Percentiles rank a stretch among this genome's conserved stretches.
Conservation (phyloP, 2,329 filamentous ascomycete genomes). For the Ceratocystis destructans region DNA sequence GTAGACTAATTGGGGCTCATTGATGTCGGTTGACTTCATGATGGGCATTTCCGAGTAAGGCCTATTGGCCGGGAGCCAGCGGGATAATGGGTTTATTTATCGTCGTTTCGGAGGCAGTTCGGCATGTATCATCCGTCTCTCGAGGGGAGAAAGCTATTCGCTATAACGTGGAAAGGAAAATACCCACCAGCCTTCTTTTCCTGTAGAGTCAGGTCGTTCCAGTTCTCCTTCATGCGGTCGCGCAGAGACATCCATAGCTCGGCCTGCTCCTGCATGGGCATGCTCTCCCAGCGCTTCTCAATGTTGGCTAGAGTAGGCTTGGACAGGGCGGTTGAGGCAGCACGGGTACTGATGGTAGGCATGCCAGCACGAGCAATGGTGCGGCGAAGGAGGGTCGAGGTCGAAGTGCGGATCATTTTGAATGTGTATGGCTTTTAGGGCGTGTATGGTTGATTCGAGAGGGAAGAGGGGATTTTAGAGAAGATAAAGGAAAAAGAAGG, state of each 20-base stretch:
- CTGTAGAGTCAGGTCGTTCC: slow-evolving; percentile 84
- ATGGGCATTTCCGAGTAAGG: not conserved
- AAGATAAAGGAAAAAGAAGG: slow-evolving; percentile 4
- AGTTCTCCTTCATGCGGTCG: slow-evolving; percentile 97
- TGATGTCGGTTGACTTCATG: not conserved
- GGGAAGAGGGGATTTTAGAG: slow-evolving; percentile 7
- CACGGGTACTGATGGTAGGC: slow-evolving; percentile 34
- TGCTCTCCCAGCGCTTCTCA: slow-evolving; percentile 97
- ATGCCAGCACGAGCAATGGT: slow-evolving; percentile 32
- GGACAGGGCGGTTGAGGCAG: slow-evolving; percentile 73
- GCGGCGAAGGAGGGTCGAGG: slow-evolving; percentile 39
- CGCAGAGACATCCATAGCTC: slow-evolving; percentile 97
- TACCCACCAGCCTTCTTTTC: slow-evolving; percentile 98
- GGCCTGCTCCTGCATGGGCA: slow-evolving; percentile 97
- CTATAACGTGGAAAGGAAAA: not conserved
- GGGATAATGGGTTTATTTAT: not conserved
- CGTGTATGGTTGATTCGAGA: slow-evolving; percentile 15
- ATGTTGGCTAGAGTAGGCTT: slow-evolving; percentile 97
- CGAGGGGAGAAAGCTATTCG: not conserved
- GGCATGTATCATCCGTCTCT: not conserved
- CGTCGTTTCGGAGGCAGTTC: slow-evolving; percentile 9
- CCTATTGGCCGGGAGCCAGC: not conserved
- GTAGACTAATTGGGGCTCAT: not conserved
- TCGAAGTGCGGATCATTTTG: slow-evolving; percentile 42
- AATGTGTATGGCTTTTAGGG: not conserved